Evolutionary conservation across 2,329 filamentous ascomycete species (phyloP).

Genomic region (Alternaria ethzedia): DNA sequence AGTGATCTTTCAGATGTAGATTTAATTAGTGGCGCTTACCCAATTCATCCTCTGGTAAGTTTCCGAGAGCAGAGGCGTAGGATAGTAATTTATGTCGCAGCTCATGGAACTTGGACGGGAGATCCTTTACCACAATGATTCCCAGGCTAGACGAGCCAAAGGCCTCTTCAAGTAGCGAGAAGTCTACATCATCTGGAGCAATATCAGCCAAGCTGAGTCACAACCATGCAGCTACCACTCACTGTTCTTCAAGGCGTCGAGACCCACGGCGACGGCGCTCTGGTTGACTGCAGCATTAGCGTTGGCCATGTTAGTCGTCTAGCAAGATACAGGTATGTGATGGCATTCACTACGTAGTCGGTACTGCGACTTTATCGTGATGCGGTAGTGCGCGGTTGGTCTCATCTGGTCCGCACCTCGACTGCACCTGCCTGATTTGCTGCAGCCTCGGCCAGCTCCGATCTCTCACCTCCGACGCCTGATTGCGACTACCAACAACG

Average conservation of each 20-base stretch:
- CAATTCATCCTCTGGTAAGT: slow-evolving; percentile 73
- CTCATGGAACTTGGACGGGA: slow-evolving; percentile 73
- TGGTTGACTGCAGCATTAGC: slow-evolving; percentile 29
- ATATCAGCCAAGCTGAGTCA: background rate
- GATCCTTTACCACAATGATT: slow-evolving; percentile 89
- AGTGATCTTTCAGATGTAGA: background rate
- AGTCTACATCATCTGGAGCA: slow-evolving; percentile 67
- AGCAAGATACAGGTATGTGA: background rate
- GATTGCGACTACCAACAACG: slow-evolving; percentile 11
- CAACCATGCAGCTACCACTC: slow-evolving; percentile 2
- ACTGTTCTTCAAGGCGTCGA: slow-evolving; percentile 56
- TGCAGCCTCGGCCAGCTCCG: slow-evolving; percentile 34
- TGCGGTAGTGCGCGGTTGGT: slow-evolving; percentile 7
- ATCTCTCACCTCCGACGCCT: slow-evolving; percentile 18
- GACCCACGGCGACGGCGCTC: slow-evolving; percentile 39
- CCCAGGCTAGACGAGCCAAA: slow-evolving; percentile 91
- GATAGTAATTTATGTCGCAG: slow-evolving; percentile 78
- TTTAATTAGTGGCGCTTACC: slow-evolving; percentile 55
- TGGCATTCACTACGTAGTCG: slow-evolving; percentile 4
- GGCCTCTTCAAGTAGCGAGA: slow-evolving; percentile 73
- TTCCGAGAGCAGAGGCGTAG: slow-evolving; percentile 87
- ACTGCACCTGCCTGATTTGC: slow-evolving; percentile 39
- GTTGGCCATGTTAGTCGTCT: slow-evolving; percentile 22
- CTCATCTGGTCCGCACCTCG: slow-evolving; percentile 17
- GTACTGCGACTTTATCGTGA: slow-evolving; percentile 22